Percentiles rank a stretch among this genome's conserved stretches.
Conservation (phyloP, 352 stramenopile genomes). For the Phytophthora boehmeriae region DNA sequence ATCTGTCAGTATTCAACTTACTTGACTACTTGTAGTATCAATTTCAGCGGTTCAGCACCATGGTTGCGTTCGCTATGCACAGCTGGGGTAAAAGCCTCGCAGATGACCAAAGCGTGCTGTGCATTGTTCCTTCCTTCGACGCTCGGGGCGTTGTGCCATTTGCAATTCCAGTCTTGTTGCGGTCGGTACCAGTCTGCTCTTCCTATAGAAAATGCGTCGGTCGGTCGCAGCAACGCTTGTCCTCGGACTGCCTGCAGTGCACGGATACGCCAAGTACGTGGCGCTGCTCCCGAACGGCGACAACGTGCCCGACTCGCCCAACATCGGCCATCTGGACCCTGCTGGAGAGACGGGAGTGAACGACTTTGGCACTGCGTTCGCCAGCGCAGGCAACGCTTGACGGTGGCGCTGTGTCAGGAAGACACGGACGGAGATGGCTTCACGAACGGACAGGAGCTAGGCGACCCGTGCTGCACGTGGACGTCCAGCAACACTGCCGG, state of each 20-base stretch:
- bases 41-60: too few relatives aligned
- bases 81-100: too few relatives aligned
- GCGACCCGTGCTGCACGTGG: slow-evolving; percentile 87
- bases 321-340: slow-evolving; percentile 61
- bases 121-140: neutral
- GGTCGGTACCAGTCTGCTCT: neutral
- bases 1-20: too few relatives aligned
- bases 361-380: slow-evolving; percentile 72
- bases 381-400: slow-evolving; percentile 50
- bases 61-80: too few relatives aligned
- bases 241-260: slow-evolving; percentile 14
- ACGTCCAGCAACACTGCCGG: slow-evolving; percentile 41
- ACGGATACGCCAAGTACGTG: slow-evolving; percentile 50
- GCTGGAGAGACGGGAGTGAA: slow-evolving; percentile 56
- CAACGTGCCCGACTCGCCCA: slow-evolving; percentile 45
- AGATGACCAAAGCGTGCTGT: slow-evolving; percentile 8
- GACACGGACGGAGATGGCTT: slow-evolving; percentile 85
- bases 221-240: slow-evolving; percentile 16
- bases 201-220: slow-evolving; percentile 2
- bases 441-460: slow-evolving; percentile 86
- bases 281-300: slow-evolving; percentile 60
- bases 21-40: too few relatives aligned
- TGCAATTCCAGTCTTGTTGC: neutral
- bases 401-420: slow-evolving; percentile 49
- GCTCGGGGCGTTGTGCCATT: slow-evolving; percentile 10